Percentiles rank a stretch among this genome's conserved stretches.
phyloP scores from a whole-genome alignment of 106 monocot species.

The Hemerocallis citrina region DNA sequence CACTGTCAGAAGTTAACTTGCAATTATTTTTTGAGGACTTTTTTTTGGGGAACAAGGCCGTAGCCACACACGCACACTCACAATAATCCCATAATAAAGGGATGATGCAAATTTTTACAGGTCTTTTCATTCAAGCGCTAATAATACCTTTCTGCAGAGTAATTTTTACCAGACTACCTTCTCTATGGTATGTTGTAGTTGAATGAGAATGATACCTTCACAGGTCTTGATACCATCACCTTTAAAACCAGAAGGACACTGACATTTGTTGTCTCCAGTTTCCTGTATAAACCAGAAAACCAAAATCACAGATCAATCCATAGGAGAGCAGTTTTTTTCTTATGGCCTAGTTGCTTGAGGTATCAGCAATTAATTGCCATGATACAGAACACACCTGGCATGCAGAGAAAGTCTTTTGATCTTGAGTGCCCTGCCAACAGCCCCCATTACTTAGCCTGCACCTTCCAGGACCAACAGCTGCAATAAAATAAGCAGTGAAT shows the following conservation, averaged over 20 bases:
- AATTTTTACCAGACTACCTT: not conserved
- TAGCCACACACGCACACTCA: too few species aligned
- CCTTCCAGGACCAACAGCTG: constrained; percentile 84
- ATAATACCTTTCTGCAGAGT: not conserved
- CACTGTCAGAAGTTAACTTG: not conserved
- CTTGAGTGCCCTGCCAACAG: constrained; percentile 62
- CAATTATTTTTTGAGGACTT: too few species aligned
- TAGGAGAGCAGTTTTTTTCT: not conserved
- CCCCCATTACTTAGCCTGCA: constrained; percentile 92
- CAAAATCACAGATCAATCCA: not conserved
- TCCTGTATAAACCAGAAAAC: constrained; percentile 31
- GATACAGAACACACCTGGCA: constrained; percentile 50
- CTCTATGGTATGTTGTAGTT: not conserved
- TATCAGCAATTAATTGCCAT: not conserved
- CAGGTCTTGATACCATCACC: constrained; percentile 75
- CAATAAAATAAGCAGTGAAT: constrained; percentile 5
- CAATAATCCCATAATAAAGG: too few species aligned
- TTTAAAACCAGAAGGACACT: constrained; percentile 75
- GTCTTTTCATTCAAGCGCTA: too few species aligned
- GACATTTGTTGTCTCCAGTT: constrained; percentile 57
- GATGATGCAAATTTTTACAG: too few species aligned
- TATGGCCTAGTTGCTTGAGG: not conserved
- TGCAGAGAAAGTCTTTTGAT: constrained; percentile 65
- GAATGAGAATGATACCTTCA: constrained; percentile 43
- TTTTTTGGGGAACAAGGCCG: too few species aligned